A percentile compares a stretch with the other conserved stretches of the same genome.
Conservation (phyloP, 805 yeast genomes). For the Tetrapisispora iriomotensis region DNA sequence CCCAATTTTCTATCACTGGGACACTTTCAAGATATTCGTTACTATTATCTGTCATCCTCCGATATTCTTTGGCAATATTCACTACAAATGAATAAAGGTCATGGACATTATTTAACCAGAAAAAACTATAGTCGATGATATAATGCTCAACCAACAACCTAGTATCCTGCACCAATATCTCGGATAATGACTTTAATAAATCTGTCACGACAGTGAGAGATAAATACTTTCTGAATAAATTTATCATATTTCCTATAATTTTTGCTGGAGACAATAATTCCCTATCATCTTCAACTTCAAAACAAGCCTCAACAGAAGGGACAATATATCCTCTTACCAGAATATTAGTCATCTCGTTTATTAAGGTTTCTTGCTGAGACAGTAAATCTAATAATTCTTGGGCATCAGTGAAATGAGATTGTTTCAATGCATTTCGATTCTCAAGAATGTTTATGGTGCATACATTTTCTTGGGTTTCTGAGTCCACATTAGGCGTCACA, state of each 20-base stretch:
- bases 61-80: background rate
- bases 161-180: background rate
- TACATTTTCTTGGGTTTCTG: no score
- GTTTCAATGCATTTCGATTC: background rate
- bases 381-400: background rate
- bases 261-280: background rate
- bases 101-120: background rate
- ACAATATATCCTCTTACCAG: background rate
- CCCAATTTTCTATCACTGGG: background rate
- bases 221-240: background rate
- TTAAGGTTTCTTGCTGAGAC: background rate
- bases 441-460: no score
- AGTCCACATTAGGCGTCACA: no score
- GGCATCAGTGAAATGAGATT: background rate
- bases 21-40: background rate
- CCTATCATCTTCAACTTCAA: background rate
- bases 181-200: background rate
- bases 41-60: no score
- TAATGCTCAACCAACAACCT: no score
- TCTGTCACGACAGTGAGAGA: background rate
- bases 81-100: background rate
- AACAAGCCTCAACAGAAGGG: constrained; percentile 1
- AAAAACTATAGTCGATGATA: background rate
- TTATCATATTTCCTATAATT: background rate
- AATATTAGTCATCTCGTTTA: background rate